Conservation (phyloP, 2,329 filamentous ascomycete genomes). For the Penicillium sp. region DNA sequence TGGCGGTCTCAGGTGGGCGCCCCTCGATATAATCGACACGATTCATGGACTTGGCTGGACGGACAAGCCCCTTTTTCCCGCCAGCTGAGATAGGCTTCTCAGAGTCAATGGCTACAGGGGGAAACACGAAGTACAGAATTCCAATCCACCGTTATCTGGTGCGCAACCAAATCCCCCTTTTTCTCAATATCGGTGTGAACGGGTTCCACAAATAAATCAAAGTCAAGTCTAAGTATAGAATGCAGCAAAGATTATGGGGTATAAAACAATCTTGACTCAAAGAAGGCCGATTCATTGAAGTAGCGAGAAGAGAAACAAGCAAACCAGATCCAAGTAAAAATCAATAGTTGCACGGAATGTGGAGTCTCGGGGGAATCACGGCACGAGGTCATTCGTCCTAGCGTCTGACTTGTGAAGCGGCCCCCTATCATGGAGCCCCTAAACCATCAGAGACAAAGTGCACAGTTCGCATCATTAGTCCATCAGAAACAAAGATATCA, state of each 20-base stretch:
- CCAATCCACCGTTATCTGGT: background rate
- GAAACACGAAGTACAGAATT: background rate
- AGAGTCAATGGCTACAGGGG: background rate
- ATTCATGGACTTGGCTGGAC: background rate
- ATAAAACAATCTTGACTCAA: background rate
- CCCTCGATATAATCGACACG: background rate
- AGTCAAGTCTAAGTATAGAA: background rate
- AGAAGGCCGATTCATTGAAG: background rate
- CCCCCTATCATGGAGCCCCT: constrained; percentile 19
- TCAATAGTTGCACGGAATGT: constrained; percentile 17
- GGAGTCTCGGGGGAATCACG: constrained; percentile 16
- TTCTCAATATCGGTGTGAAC: background rate
- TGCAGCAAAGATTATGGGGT: background rate
- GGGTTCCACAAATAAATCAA: background rate
- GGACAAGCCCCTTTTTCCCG: background rate
- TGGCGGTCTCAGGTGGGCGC: background rate
- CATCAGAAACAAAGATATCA: background rate
- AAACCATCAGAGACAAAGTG: background rate
- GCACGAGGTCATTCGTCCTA: constrained; percentile 12
- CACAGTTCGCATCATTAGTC: background rate
- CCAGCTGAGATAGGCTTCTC: background rate
- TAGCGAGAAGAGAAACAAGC: constrained; percentile 12
- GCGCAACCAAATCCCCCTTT: background rate
- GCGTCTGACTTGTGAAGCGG: background rate
- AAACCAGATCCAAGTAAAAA: constrained; percentile 4